Conservation (phyloP, 129 eudicot genomes). For the Tagetes patula region DNA sequence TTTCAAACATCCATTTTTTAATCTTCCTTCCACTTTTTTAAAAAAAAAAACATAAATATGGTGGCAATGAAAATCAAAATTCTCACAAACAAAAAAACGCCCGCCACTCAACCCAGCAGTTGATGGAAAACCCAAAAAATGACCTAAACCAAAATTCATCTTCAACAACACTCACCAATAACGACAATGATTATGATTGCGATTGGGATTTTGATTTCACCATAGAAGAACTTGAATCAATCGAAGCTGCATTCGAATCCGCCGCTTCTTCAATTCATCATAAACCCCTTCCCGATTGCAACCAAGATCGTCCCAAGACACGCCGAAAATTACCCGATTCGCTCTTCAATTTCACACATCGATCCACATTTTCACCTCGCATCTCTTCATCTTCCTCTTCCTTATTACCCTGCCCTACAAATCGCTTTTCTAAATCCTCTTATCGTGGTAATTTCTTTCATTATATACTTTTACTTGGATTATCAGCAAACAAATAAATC, state of each 20-base stretch:
- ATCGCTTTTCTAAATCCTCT: slow-evolving; percentile 24
- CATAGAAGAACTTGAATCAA: slow-evolving; percentile 52
- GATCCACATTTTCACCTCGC: neutral
- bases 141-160: slow-evolving; percentile 19
- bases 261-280: slow-evolving; percentile 37
- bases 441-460: slow-evolving; percentile 34
- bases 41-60: too few relatives aligned
- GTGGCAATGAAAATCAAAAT: too few relatives aligned
- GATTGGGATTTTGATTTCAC: slow-evolving; percentile 64
- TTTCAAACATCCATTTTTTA: too few relatives aligned
- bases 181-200: neutral
- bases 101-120: neutral
- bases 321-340: slow-evolving; percentile 69
- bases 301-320: slow-evolving; percentile 31
- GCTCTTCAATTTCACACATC: slow-evolving; percentile 25
- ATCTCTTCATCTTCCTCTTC: slow-evolving; percentile 22
- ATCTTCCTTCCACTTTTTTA: too few relatives aligned
- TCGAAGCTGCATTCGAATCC: slow-evolving; percentile 51
- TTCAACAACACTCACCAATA: neutral
- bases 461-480: neutral
- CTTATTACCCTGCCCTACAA: slow-evolving; percentile 40
- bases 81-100: neutral
- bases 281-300: slow-evolving; percentile 23
- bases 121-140: slow-evolving; percentile 8
- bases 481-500: neutral